A percentile compares a stretch with the other conserved stretches of the same genome.
Conservation (phyloP, 805 yeast species). For the Saccharomycopsis synnaedendra region DNA sequence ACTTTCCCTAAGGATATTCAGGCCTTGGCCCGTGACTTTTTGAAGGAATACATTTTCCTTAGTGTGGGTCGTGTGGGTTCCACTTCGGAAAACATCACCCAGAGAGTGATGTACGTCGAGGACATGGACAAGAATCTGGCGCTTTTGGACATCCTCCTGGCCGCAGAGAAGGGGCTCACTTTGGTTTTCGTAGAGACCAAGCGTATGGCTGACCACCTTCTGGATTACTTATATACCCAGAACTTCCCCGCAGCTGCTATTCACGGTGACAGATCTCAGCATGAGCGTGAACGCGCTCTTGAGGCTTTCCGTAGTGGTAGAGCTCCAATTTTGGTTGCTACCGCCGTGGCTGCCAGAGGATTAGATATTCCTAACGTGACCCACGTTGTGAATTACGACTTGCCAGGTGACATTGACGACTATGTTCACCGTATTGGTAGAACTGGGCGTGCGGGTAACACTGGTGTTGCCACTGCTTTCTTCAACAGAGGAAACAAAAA, state of each 20-base stretch:
- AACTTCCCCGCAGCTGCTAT: constrained; percentile 95
- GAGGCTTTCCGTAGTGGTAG: constrained; percentile 87
- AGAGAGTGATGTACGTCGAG: constrained; percentile 85
- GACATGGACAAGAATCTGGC: constrained; percentile 82
- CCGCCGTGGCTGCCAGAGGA: constrained; percentile 99
- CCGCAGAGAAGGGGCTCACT: constrained; percentile 75
- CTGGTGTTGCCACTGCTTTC: constrained; percentile 97
- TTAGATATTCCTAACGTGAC: constrained; percentile 98
- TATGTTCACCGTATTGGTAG: constrained; percentile 99
- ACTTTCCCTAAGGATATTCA: constrained; percentile 98
- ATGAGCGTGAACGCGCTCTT: constrained; percentile 95
- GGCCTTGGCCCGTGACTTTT: constrained; percentile 92
- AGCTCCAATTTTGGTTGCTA: constrained; percentile 92
- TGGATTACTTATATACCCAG: constrained; percentile 82
- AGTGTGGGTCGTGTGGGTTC: constrained; percentile 99
- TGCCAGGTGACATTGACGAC: constrained; percentile 95
- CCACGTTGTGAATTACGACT: constrained; percentile 93
- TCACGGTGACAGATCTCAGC: constrained; percentile 98
- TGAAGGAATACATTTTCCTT: constrained; percentile 89
- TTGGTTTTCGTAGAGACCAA: constrained; percentile 96
- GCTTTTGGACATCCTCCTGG: constrained; percentile 66
- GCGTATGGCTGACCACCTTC: constrained; percentile 94
- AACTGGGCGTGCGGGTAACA: constrained; percentile 99
- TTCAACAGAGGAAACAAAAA: constrained; percentile 92
- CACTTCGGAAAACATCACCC: constrained; percentile 96